These are phyloP conservation scores for Pythium phragmiticola DNA, from an alignment of 352 stramenopile genomes.

Conservation along the genomic window DNA sequence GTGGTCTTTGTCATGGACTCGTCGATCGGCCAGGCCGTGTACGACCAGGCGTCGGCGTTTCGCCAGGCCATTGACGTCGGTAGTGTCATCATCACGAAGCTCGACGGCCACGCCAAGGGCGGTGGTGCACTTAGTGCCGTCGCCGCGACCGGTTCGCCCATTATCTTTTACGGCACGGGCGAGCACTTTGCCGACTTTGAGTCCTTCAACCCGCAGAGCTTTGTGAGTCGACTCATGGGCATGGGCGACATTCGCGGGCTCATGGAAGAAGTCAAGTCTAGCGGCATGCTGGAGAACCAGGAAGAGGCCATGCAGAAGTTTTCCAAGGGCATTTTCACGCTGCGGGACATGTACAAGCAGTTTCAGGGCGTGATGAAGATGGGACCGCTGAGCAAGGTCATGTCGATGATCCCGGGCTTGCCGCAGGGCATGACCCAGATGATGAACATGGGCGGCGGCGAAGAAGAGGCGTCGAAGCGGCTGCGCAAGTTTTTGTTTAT, in stretches of 20 bases:
- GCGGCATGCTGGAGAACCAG: constrained; percentile 91
- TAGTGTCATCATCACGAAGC: constrained; percentile 99
- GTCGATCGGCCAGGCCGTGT: constrained; percentile 98
- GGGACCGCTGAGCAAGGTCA: constrained; percentile 96
- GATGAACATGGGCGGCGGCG: constrained; percentile 90
- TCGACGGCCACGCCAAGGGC: constrained; percentile 99
- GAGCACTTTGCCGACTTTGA: constrained; percentile 99
- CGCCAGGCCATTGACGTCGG: constrained; percentile 95
- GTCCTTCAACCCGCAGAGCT: constrained; percentile 96
- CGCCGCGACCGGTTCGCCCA: constrained; percentile 96
- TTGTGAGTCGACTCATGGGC: constrained; percentile 98
- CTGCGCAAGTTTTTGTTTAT: constrained; percentile 98
- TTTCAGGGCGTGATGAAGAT: constrained; percentile 98
- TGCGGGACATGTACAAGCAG: constrained; percentile 99
- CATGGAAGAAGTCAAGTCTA: constrained; percentile 93
- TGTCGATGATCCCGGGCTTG: constrained; percentile 98
- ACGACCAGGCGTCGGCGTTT: constrained; percentile 96
- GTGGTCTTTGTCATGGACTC: constrained; percentile 99
- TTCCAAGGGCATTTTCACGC: constrained; percentile 96
- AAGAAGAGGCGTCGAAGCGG: constrained; percentile 90
- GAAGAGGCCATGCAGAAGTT: constrained; percentile 96
- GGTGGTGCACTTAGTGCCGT: constrained; percentile 97
- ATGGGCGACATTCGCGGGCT: constrained; percentile 97
- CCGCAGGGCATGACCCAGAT: constrained; percentile 86
- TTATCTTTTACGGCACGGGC: constrained; percentile 98